phyloP scores from a whole-genome alignment of 208 protist species.

The Angomonas ambiguus region DNA sequence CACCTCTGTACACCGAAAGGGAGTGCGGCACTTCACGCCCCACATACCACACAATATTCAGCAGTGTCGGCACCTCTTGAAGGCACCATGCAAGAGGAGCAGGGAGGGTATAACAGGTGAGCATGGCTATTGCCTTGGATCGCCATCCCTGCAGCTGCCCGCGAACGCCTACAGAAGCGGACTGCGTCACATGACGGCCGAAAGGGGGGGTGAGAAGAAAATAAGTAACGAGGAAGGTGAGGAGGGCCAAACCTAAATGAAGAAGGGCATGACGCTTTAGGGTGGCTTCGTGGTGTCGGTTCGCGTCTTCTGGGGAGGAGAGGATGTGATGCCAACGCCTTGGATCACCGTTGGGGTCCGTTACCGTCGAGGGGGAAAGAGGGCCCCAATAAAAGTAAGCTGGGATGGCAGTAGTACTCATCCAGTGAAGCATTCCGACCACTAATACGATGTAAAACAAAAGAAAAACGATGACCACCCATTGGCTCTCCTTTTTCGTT shows the following conservation, averaged over 20 bases:
- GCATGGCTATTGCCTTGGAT: too few species aligned
- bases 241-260: slow-evolving; percentile 23
- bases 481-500: too few species aligned
- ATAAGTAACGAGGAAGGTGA: slow-evolving; percentile 28
- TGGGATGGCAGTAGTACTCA: not conserved
- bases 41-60: slow-evolving; percentile 59
- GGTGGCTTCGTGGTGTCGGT: slow-evolving; percentile 17
- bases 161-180: not conserved
- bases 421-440: not conserved
- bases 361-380: not conserved
- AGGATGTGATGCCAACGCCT: not conserved
- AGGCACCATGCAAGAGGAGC: slow-evolving; percentile 49
- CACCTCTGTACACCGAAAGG: slow-evolving; percentile 21
- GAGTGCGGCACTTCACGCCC: slow-evolving; percentile 42
- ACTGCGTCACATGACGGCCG: slow-evolving; percentile 10
- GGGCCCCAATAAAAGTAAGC: not conserved
- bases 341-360: not conserved
- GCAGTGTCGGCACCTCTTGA: slow-evolving; percentile 68
- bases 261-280: slow-evolving; percentile 17
- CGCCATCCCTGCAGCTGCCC: too few species aligned
- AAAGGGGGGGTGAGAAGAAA: slow-evolving; percentile 32
- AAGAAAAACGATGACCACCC: not conserved
- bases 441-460: not conserved
- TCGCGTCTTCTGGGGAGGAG: not conserved
- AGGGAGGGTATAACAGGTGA: slow-evolving; percentile 24